Evolutionary conservation across 164 flowering plant genomes (phyloP), one percentile per base, ranked within the genome.

Genomic region (Chimonanthus salicifolius): DNA sequence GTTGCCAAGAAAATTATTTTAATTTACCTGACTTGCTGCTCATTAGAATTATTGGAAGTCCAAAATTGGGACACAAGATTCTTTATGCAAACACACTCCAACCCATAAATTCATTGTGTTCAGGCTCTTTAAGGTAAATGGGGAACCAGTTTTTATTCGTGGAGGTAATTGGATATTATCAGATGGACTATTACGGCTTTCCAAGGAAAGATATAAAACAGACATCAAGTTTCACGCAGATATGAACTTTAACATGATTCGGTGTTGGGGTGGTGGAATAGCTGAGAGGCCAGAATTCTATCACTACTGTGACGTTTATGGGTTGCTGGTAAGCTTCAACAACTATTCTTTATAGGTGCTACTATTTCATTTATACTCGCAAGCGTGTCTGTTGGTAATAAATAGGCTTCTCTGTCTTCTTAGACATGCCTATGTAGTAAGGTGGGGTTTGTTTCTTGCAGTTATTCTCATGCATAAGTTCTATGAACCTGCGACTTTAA

Each of bases 111-210:
- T 49, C 49, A 3, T 54, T 33, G 16, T 74, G 46, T 81, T 44
- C 81, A 95, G 99, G 84, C 72, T 95, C 76, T 95, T 93, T 83
- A 95, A 91, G 84, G 94, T 95, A 79, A 95, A 95, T 77, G 99
- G 97, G 58, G 82, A 95, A 78, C 94, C 91, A 10, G 80, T 93
- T 77, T 95, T 93, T 71, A 90, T 95, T 73, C 98, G 97, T 76
- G 99, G 99, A 72, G 99, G 98, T 69, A 95, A 95, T 70, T 93
- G 99, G 99, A 95, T 92, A 74, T 80, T 93, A 77, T 93, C 98
- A 33, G 99, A 95, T 86, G 98, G 98, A 45, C 82, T 95, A 51
- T 81, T 95, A 67, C 88, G 97, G 67, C 88, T 95, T 54, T 93
- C 99, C 58, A 78, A 84, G 76, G 79, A 90, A 76, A 92, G 98